Evolutionary conservation across 371 early-diverging fungal species (phyloP).

Genomic region (Capniomyces stellatus): DNA sequence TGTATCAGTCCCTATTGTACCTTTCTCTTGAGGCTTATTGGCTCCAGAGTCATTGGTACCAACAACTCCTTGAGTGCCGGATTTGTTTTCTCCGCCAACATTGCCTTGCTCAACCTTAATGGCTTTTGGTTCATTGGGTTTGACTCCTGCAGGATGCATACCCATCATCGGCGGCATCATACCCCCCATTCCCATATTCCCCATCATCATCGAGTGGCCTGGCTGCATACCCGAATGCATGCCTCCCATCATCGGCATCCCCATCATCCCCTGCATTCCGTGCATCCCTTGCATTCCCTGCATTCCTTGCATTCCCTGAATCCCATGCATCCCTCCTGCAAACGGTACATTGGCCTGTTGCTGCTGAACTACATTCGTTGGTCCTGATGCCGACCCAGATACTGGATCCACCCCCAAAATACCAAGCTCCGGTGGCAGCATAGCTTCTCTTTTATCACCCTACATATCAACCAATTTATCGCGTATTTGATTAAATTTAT

Average conservation of each 20-base stretch:
- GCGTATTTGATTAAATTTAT: background rate
- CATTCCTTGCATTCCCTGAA: background rate
- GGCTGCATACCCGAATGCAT: background rate
- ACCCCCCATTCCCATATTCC: conserved; percentile 1
- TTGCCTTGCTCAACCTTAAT: too few species aligned
- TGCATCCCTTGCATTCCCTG: background rate
- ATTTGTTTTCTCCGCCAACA: too few species aligned
- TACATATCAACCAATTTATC: background rate
- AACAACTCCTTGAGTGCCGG: too few species aligned
- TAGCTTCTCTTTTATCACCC: background rate
- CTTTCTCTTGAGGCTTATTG: too few species aligned
- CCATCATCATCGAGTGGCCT: background rate
- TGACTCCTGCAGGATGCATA: too few species aligned
- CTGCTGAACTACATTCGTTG: background rate
- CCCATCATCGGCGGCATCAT: background rate
- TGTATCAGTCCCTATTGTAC: too few species aligned
- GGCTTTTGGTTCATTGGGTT: too few species aligned
- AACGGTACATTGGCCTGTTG: background rate
- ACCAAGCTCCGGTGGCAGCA: conserved; percentile 1
- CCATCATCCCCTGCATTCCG: background rate
- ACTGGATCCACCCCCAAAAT: conserved; percentile 4
- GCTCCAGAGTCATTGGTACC: too few species aligned
- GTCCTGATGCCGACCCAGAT: background rate
- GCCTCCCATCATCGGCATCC: conserved; percentile 3
- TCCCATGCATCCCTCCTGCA: background rate